A percentile compares a stretch with the other conserved stretches of the same genome.
Conservation (phyloP, 2,329 filamentous ascomycete species). For the Nemania diffusa region DNA sequence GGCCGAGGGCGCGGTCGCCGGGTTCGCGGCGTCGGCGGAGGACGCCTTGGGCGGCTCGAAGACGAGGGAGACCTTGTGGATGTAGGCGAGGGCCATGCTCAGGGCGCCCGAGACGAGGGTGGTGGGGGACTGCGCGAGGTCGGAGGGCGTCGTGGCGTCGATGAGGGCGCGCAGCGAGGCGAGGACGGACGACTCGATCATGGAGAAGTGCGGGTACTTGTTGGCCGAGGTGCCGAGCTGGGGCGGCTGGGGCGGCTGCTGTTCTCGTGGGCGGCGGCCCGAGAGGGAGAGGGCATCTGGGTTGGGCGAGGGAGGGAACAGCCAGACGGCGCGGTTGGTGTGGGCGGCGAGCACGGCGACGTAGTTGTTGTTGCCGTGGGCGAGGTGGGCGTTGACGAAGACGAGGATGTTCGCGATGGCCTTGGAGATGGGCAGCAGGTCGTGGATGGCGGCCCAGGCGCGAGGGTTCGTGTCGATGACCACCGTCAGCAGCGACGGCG, state of each 20-base stretch:
- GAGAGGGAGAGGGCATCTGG: constrained; percentile 43
- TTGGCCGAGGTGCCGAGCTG: constrained; percentile 66
- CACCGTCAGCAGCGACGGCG: constrained; percentile 87
- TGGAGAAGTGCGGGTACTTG: constrained; percentile 92
- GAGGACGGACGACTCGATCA: constrained; percentile 84
- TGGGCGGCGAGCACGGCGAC: constrained; percentile 93
- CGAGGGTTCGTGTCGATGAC: constrained; percentile 96
- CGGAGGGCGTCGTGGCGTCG: constrained; percentile 69
- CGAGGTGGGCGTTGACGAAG: constrained; percentile 96
- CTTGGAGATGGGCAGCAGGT: constrained; percentile 80
- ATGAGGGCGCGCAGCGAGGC: constrained; percentile 79
- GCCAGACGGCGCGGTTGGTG: constrained; percentile 84
- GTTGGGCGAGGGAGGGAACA: constrained; percentile 74
- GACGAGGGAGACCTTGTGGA: constrained; percentile 81
- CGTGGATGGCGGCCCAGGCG: constrained; percentile 84
- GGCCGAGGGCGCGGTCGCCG: constrained; percentile 47
- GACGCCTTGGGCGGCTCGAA: constrained; percentile 68
- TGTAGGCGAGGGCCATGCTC: constrained; percentile 88
- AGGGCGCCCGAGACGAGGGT: constrained; percentile 91
- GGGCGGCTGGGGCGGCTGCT: neutral
- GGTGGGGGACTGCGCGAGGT: constrained; percentile 76
- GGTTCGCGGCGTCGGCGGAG: constrained; percentile 52
- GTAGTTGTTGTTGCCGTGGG: constrained; percentile 92
- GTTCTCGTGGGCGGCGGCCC: constrained; percentile 28
- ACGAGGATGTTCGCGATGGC: constrained; percentile 90